Conservation (phyloP, 371 early-diverging fungal species). For the Rhizopus stolonifer region DNA sequence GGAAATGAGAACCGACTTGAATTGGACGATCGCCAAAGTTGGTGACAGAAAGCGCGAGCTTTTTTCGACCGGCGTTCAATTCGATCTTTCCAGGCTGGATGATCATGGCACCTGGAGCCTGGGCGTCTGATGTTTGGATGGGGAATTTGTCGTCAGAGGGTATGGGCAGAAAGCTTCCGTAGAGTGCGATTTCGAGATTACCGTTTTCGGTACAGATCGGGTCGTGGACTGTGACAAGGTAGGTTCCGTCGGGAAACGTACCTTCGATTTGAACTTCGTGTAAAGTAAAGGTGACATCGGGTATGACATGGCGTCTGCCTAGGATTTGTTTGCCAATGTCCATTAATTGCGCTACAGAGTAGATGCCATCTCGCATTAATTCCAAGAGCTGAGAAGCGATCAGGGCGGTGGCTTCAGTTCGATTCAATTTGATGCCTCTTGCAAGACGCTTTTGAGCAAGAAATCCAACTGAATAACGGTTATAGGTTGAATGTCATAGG, state of each 20-base stretch:
- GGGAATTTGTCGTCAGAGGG: slow-evolving; percentile 62
- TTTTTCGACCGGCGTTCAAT: slow-evolving; percentile 69
- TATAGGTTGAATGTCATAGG: neutral
- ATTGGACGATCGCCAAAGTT: slow-evolving; percentile 93
- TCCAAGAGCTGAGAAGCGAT: slow-evolving; percentile 85
- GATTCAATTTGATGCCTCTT: slow-evolving; percentile 83
- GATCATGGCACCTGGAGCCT: slow-evolving; percentile 68
- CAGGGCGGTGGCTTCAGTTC: slow-evolving; percentile 82
- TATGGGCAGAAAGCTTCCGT: slow-evolving; percentile 82
- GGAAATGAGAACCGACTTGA: slow-evolving; percentile 93
- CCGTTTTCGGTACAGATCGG: slow-evolving; percentile 83
- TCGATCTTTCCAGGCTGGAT: slow-evolving; percentile 62
- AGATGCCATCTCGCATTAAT: slow-evolving; percentile 83
- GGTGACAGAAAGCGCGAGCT: slow-evolving; percentile 70
- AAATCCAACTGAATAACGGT: slow-evolving; percentile 58
- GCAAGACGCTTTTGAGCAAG: slow-evolving; percentile 90
- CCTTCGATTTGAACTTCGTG: slow-evolving; percentile 87
- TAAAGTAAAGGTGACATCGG: slow-evolving; percentile 66
- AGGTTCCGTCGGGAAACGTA: slow-evolving; percentile 90
- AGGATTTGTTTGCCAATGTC: slow-evolving; percentile 82
- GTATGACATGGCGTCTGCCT: slow-evolving; percentile 81
- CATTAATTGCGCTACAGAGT: slow-evolving; percentile 88
- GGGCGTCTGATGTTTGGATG: slow-evolving; percentile 33
- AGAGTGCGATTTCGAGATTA: slow-evolving; percentile 77
- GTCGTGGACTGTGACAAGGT: slow-evolving; percentile 87